These are phyloP conservation scores for Parafenestella ontariensis DNA, from an alignment of 2,329 filamentous ascomycete species.

Conservation along the genomic window DNA sequence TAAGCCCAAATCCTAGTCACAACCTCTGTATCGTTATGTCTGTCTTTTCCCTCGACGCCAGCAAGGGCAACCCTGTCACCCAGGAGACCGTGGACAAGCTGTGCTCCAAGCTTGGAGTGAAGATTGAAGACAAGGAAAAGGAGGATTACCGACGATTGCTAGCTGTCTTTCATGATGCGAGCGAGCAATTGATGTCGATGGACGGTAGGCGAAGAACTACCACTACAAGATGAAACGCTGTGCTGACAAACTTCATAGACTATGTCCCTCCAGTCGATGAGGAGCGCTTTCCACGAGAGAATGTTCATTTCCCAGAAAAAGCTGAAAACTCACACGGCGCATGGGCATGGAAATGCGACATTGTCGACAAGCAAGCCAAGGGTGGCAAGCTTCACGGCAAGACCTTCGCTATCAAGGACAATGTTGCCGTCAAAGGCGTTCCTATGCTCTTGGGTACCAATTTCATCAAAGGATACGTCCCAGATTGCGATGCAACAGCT, in stretches of 20 bases:
- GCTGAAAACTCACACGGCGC: conserved; percentile 49
- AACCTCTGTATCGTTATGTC: conserved; percentile 38
- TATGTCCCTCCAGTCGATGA: conserved; percentile 43
- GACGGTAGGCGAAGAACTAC: conserved; percentile 36
- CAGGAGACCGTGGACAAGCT: conserved; percentile 39
- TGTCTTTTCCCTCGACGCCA: conserved; percentile 47
- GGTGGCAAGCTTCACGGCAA: conserved; percentile 48
- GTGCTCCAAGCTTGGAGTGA: conserved; percentile 43
- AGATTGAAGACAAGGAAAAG: conserved; percentile 43
- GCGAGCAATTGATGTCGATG: conserved; percentile 48
- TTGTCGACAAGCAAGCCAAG: conserved; percentile 37
- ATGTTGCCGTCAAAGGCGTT: conserved; percentile 40
- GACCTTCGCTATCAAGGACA: conserved; percentile 41
- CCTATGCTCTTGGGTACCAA: conserved; percentile 43
- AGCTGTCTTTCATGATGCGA: conserved; percentile 50
- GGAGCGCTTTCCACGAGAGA: conserved; percentile 44
- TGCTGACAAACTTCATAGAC: conserved; percentile 22
- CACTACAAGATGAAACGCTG: background rate
- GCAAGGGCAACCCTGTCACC: conserved; percentile 44
- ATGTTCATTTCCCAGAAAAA: conserved; percentile 44
- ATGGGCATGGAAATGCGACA: conserved; percentile 54
- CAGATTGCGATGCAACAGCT: conserved; percentile 37
- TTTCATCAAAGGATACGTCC: conserved; percentile 17
- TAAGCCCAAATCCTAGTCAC: too few relatives aligned
- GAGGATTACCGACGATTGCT: conserved; percentile 49